These are phyloP conservation scores for Rhynchospora breviuscula DNA, from an alignment of 176 grass and related monocot species.

Conservation along the genomic window DNA sequence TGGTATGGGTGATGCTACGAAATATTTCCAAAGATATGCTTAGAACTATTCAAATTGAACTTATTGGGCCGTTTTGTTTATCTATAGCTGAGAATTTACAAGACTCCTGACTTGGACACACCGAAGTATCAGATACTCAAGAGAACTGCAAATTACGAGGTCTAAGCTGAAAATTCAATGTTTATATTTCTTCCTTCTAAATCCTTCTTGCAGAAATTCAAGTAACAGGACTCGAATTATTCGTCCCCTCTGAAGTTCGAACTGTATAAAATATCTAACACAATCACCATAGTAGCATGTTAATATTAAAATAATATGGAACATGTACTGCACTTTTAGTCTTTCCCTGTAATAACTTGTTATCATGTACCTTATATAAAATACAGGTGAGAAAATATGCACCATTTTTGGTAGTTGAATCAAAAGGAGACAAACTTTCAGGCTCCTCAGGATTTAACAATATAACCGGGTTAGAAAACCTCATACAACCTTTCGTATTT, in stretches of 20 bases:
- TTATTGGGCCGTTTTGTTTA: slow-evolving; percentile 26
- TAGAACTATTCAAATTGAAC: background rate
- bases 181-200: background rate
- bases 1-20: background rate
- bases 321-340: background rate
- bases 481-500: background rate
- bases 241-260: background rate
- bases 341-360: background rate
- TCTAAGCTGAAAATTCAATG: slow-evolving; percentile 15
- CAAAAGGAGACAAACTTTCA: slow-evolving; percentile 88
- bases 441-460: slow-evolving; percentile 88
- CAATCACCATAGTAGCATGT: background rate
- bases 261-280: background rate
- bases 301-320: background rate
- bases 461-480: slow-evolving; percentile 65
- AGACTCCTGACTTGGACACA: slow-evolving; percentile 86
- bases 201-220: background rate
- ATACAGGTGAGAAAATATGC: slow-evolving; percentile 72
- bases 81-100: slow-evolving; percentile 70
- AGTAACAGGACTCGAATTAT: background rate
- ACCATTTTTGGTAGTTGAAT: slow-evolving; percentile 67
- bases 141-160: slow-evolving; percentile 83
- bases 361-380: background rate
- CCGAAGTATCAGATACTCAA: slow-evolving; percentile 78
- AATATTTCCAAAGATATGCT: background rate